Percentiles rank a stretch among this genome's conserved stretches.
Conservation (phyloP, 2,329 filamentous ascomycete species). For the Ampelomyces quisqualis region DNA sequence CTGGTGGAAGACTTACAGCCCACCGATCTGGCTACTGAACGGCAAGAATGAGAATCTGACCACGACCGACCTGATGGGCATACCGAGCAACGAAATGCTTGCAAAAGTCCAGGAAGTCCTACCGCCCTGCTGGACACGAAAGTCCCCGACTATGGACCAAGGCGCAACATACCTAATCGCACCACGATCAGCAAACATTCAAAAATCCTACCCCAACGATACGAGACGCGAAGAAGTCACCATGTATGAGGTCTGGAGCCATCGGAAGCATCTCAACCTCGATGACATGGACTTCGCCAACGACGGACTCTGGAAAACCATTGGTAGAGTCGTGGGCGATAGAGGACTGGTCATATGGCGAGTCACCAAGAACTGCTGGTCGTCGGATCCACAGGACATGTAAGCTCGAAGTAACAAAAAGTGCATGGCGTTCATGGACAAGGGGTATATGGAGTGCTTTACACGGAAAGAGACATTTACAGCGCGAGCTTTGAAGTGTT, state of each 20-base stretch:
- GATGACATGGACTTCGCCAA: conserved; percentile 79
- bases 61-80: conserved; percentile 73
- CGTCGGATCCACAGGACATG: not conserved
- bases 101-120: conserved; percentile 60
- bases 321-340: conserved; percentile 62
- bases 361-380: conserved; percentile 44
- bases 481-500: conserved; percentile 5
- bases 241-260: conserved; percentile 70
- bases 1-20: conserved; percentile 87
- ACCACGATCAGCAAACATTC: conserved; percentile 68
- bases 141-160: conserved; percentile 48
- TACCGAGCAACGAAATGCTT: conserved; percentile 62
- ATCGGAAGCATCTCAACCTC: conserved; percentile 69
- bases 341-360: conserved; percentile 51
- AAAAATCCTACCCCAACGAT: conserved; percentile 56
- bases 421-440: not conserved
- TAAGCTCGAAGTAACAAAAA: not conserved
- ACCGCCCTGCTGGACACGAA: conserved; percentile 45
- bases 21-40: conserved; percentile 76
- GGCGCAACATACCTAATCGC: conserved; percentile 64
- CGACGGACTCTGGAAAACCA: conserved; percentile 71
- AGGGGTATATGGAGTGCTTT: not conserved
- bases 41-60: conserved; percentile 71
- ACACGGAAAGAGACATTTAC: not conserved
- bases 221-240: conserved; percentile 49